Conservation (phyloP, 352 stramenopile genomes). For the Phytophthora brassicae region DNA sequence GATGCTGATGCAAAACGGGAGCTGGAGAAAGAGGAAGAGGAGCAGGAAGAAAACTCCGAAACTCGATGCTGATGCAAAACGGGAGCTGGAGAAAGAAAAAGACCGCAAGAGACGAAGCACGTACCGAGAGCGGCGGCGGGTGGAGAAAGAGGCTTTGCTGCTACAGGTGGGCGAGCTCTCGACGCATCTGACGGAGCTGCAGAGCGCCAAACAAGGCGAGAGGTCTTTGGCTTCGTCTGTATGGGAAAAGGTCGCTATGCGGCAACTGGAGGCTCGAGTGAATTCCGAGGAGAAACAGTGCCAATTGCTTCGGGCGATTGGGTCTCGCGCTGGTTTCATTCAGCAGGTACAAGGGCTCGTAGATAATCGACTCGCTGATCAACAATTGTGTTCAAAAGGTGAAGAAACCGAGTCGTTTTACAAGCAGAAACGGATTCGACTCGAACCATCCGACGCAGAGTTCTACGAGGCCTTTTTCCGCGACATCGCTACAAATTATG, state of each 20-base stretch:
- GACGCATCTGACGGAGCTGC: slow-evolving; percentile 5
- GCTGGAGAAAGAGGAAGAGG: neutral
- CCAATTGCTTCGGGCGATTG: slow-evolving; percentile 2
- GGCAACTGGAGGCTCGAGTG: slow-evolving; percentile 9
- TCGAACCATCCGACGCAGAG: slow-evolving; percentile 7
- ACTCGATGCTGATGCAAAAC: neutral
- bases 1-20: neutral
- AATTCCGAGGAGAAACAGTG: slow-evolving; percentile 13
- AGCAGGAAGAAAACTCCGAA: slow-evolving; percentile 2
- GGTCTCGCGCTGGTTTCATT: slow-evolving; percentile 2
- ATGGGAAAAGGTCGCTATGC: slow-evolving; percentile 17
- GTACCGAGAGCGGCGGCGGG: slow-evolving; percentile 10
- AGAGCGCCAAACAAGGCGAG: neutral
- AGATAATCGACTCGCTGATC: neutral
- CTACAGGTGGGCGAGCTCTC: slow-evolving; percentile 8
- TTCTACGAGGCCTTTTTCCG: slow-evolving; percentile 7
- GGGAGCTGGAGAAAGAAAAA: slow-evolving; percentile 1
- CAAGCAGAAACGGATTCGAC: slow-evolving; percentile 10
- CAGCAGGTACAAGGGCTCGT: too few relatives aligned
- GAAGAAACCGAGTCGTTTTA: too few relatives aligned
- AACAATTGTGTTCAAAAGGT: too few relatives aligned
- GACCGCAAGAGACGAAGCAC: neutral
- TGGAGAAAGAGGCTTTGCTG: slow-evolving; percentile 9
- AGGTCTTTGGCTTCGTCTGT: neutral
- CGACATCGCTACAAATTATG: slow-evolving; percentile 9